Base-by-base conservation (phyloP, 2,329 filamentous ascomycete genomes). In the Fusarium dlaminii region DNA sequence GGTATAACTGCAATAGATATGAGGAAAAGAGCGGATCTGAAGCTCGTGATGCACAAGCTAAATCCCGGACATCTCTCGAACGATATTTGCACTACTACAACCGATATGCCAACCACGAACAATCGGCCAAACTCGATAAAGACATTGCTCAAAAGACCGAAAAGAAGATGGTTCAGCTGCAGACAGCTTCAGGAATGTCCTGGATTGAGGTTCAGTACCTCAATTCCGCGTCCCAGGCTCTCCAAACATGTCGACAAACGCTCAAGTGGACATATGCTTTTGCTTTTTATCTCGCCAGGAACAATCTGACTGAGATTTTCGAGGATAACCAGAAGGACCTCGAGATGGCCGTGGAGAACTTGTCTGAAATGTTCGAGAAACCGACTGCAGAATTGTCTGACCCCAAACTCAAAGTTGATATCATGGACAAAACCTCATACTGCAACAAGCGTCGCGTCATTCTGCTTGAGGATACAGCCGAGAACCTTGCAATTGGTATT, bases 341-440 rank as follows among this genome's bases (percentile, higher is more conserved):
- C 30, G 96, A 99, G 83, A 93, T 99, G 91, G 96, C 96, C 0
- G 96, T 98, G 2, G 96, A 99, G 85, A 95, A 94, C 65, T 85
- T 99, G 74, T 98, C 94, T n/a, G 95, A 98, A 83, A 98, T 99
- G 94, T 99, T 99, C 76, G 96, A 99, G 87, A 98, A 97, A 86
- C 94, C 95, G 0, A 94, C 96, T n/a, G 86, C 91, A 45, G 95
- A 98, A 78, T 86, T 99, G 24, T 90, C 94, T 8, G 90, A 92
- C 51, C 82, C 94, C n/a, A 98, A 98, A 83, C 87, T 98, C 68
- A 98, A 98, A 85, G 94, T 98, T 12, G 96, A 98, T 75, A 99
- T 99, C 80, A 94, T 99, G 91, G 96, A 99, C 83, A 98, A 98
- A 88, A 99, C 96, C 8, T 90, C 95, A 0, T 99, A 99, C 82